Evolutionary conservation across 371 early-diverging fungal genomes (phyloP), one percentile per base, ranked within the genome.

Genomic region (Mortierella sp.): DNA sequence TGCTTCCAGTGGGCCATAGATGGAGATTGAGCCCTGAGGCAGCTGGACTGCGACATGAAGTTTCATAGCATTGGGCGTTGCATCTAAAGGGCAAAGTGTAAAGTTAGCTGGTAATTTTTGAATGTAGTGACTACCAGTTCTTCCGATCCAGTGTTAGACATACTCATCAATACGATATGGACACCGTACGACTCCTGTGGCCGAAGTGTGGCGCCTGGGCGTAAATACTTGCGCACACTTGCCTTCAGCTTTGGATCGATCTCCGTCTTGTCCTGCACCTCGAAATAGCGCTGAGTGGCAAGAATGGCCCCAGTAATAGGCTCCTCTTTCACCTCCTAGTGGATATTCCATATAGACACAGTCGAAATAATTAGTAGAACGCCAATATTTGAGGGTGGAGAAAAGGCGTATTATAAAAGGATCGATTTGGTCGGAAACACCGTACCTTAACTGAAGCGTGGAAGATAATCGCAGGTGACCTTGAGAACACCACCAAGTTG

Each of bases 391-490:
- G n/a, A n/a, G n/a, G n/a, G n/a, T n/a, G n/a, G n/a, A n/a, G n/a
- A n/a, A n/a, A n/a, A n/a, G n/a, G n/a, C n/a, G n/a, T n/a, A n/a
- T n/a, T n/a, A n/a, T n/a, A n/a, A n/a, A n/a, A n/a, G n/a, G n/a
- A n/a, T n/a, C n/a, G n/a, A n/a, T n/a, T n/a, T n/a, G n/a, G n/a
- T n/a, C n/a, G n/a, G n/a, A n/a, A n/a, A n/a, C n/a, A n/a, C n/a
- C 41, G 6, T 55, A 64, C 72, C 61, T 76, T 76, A 44, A 51
- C 70, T 4, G 78, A 65, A 3, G 78, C 80, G 58, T 84, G 80
- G 46, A 84, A 85, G 0, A 86, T 81, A 26, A 86, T 61, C 0
- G 82, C 72, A 15, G 86, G 83, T 0, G 81, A 79, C 0, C 41
- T n/a, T 2, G 81, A 63, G 1, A 50, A 56, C 26, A 83, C 64